These are phyloP conservation scores for Seiridium unicorne DNA, from an alignment of 2,329 filamentous ascomycete genomes.

Conservation along the genomic window DNA sequence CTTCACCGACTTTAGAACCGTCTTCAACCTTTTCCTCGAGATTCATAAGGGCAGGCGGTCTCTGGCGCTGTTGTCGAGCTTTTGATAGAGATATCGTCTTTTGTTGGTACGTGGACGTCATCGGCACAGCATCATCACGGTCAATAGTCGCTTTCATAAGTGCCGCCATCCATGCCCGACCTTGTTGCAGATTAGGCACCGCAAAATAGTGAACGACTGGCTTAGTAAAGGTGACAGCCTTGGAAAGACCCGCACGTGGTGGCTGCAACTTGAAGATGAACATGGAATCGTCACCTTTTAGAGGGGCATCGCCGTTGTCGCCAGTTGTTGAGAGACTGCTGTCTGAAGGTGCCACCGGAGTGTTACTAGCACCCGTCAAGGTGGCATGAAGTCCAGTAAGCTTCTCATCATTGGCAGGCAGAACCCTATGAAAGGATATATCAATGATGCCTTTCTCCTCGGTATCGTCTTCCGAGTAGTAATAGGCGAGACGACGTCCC, in stretches of 20 bases:
- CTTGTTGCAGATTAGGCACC: slow-evolving; percentile 83
- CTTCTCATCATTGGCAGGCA: slow-evolving; percentile 88
- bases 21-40: slow-evolving; percentile 47
- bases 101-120: slow-evolving; percentile 92
- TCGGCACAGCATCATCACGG: slow-evolving; percentile 74
- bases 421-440: slow-evolving; percentile 95
- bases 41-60: slow-evolving; percentile 85
- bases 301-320: slow-evolving; percentile 30
- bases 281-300: slow-evolving; percentile 64
- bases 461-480: slow-evolving; percentile 89
- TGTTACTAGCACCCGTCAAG: slow-evolving; percentile 79
- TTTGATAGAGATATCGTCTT: slow-evolving; percentile 93
- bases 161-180: slow-evolving; percentile 95
- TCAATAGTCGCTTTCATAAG: slow-evolving; percentile 99
- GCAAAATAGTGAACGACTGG: slow-evolving; percentile 98
- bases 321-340: slow-evolving; percentile 45
- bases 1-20: slow-evolving; percentile 19
- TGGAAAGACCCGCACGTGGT: slow-evolving; percentile 80
- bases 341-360: slow-evolving; percentile 54
- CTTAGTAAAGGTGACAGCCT: slow-evolving; percentile 95
- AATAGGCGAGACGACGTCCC: slow-evolving; percentile 88
- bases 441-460: slow-evolving; percentile 96
- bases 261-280: slow-evolving; percentile 99
- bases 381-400: slow-evolving; percentile 89
- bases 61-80: slow-evolving; percentile 81